A percentile compares a stretch with the other conserved stretches of the same genome.
Evolutionary conservation across 208 protist genomes (phyloP).

Genomic region (Porcisia hertigi): DNA sequence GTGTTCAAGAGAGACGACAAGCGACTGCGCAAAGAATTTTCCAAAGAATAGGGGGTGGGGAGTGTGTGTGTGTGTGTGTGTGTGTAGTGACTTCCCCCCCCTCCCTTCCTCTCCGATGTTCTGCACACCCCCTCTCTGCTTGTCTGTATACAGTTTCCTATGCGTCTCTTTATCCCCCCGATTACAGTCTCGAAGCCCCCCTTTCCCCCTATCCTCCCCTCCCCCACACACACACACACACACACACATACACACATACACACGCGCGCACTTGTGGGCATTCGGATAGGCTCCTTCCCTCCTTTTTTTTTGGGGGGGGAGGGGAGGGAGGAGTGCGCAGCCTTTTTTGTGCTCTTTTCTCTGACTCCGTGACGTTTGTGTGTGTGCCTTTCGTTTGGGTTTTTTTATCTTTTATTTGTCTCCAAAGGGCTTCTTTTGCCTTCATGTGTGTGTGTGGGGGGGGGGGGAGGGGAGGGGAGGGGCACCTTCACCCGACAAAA

Average conservation of each 20-base stretch:
- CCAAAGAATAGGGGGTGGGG: too few species aligned
- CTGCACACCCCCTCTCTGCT: neutral
- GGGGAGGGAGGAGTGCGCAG: too few species aligned
- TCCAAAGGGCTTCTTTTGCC: too few species aligned
- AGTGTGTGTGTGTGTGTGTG: neutral
- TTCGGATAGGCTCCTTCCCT: neutral
- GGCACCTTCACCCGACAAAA: too few species aligned
- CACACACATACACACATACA: too few species aligned
- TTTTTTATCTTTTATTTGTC: neutral
- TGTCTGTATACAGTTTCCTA: neutral
- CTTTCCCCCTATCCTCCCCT: neutral
- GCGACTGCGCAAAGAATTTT: neutral
- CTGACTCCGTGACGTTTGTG: neutral
- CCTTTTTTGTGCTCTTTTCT: neutral
- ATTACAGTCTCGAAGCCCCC: neutral
- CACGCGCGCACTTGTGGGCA: neutral
- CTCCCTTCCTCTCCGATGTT: neutral
- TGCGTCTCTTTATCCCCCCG: neutral
- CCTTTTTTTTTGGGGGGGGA: too few species aligned
- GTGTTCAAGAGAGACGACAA: neutral
- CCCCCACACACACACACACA: neutral
- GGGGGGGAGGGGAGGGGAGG: too few species aligned
- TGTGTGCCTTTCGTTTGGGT: neutral
- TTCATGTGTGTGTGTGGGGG: too few species aligned
- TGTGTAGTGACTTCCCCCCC: too few species aligned